Evolutionary conservation across 768 basidiomycete genomes (phyloP).

Genomic region (Nidularia pulvinata): DNA sequence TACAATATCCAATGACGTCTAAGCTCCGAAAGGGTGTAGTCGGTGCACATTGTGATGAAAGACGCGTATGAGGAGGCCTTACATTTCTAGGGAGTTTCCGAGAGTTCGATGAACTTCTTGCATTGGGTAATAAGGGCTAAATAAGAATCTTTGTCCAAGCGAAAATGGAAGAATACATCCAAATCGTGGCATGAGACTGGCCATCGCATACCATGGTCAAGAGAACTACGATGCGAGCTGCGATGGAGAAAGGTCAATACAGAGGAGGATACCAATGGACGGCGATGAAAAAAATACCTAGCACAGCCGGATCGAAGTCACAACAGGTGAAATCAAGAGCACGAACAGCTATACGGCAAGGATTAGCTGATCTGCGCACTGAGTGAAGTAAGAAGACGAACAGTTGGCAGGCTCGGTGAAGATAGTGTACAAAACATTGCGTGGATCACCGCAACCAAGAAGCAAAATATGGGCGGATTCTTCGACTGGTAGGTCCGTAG

Average conservation of each 20-base stretch:
- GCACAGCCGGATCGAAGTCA: slow-evolving; percentile 44
- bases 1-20: slow-evolving; percentile 38
- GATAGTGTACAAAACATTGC: slow-evolving; percentile 52
- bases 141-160: slow-evolving; percentile 31
- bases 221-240: slow-evolving; percentile 33
- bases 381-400: no score
- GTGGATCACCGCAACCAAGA: slow-evolving; percentile 57
- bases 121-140: slow-evolving; percentile 20
- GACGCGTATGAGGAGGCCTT: slow-evolving; percentile 17
- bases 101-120: slow-evolving; percentile 20
- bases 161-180: slow-evolving; percentile 50
- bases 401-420: slow-evolving; percentile 16
- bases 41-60: slow-evolving; percentile 31
- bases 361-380: no score
- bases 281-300: slow-evolving; percentile 30
- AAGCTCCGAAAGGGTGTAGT: slow-evolving; percentile 33
- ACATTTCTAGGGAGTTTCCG: slow-evolving; percentile 21
- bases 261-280: background rate
- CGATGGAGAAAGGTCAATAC: background rate
- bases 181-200: slow-evolving; percentile 17
- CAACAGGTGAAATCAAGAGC: slow-evolving; percentile 50
- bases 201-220: slow-evolving; percentile 35
- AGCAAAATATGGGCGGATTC: slow-evolving; percentile 46
- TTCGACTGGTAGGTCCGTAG: slow-evolving; percentile 45
- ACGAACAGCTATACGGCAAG: slow-evolving; percentile 15